A percentile compares a stretch with the other conserved stretches of the same genome.
Conservation (phyloP, 805 yeast species). For the Kluyveromyces nonfermentans region DNA sequence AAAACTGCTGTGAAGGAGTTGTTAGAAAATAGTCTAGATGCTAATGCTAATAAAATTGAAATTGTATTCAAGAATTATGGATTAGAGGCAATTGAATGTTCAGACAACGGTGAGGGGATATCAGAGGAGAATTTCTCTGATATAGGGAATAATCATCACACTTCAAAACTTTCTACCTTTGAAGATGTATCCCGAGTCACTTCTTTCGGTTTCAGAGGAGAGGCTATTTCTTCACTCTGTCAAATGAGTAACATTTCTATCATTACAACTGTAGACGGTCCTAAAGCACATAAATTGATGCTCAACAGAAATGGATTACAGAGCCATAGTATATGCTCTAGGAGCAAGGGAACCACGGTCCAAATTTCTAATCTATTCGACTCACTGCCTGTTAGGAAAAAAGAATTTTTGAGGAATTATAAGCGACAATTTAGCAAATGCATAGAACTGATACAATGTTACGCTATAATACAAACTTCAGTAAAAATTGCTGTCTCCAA, state of each 20-base stretch:
- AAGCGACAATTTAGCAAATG: constrained; percentile 68
- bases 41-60: constrained; percentile 59
- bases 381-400: constrained; percentile 71
- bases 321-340: constrained; percentile 35
- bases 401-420: constrained; percentile 56
- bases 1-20: constrained; percentile 74
- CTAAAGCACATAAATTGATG: constrained; percentile 47
- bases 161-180: constrained; percentile 53
- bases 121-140: constrained; percentile 38
- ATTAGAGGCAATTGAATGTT: constrained; percentile 54
- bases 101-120: constrained; percentile 65
- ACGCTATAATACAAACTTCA: constrained; percentile 50
- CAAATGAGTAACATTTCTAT: constrained; percentile 42
- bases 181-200: constrained; percentile 42
- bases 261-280: constrained; percentile 44
- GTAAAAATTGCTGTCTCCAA: constrained; percentile 57
- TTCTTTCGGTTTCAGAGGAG: constrained; percentile 74
- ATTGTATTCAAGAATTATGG: constrained; percentile 65
- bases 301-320: constrained; percentile 51
- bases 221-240: constrained; percentile 66
- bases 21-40: constrained; percentile 81
- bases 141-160: constrained; percentile 53
- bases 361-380: constrained; percentile 50
- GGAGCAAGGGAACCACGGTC: constrained; percentile 64
- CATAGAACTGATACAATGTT: constrained; percentile 52